Evolutionary conservation across 805 yeast species (phyloP).

Genomic region (Metschnikowia lunata): DNA sequence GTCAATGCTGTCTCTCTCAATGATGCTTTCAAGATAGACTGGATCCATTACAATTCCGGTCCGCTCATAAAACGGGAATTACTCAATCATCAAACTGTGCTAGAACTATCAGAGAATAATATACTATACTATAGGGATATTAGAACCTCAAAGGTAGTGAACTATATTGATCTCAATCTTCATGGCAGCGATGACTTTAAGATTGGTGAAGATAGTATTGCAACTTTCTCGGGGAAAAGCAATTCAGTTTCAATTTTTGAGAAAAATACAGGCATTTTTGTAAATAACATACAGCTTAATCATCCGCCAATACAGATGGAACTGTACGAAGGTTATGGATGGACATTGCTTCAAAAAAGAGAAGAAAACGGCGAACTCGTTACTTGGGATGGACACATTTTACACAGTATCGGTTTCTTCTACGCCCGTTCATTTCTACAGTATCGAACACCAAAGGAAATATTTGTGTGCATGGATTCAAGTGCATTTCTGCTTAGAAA

Average conservation of each 20-base stretch:
- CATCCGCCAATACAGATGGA: slow-evolving; percentile 3
- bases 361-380: slow-evolving; percentile 4
- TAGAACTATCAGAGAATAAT: slow-evolving; percentile 23
- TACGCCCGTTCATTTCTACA: slow-evolving; percentile 3
- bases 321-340: not conserved
- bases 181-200: slow-evolving; percentile 6
- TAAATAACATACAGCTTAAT: slow-evolving; percentile 4
- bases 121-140: slow-evolving; percentile 20
- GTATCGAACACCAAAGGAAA: not conserved
- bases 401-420: slow-evolving; percentile 5
- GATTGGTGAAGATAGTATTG: slow-evolving; percentile 7
- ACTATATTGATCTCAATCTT: slow-evolving; percentile 26
- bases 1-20: slow-evolving; percentile 16
- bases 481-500: slow-evolving; percentile 2
- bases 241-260: slow-evolving; percentile 10
- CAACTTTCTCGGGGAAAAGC: slow-evolving; percentile 8
- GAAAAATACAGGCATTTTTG: slow-evolving; percentile 9
- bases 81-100: slow-evolving; percentile 14
- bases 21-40: slow-evolving; percentile 53
- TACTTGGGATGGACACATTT: slow-evolving; percentile 5
- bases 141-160: slow-evolving; percentile 21
- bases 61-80: slow-evolving; percentile 20
- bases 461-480: slow-evolving; percentile 4
- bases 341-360: slow-evolving; percentile 5
- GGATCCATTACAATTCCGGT: slow-evolving; percentile 49